A percentile compares a stretch with the other conserved stretches of the same genome.
phyloP scores from a whole-genome alignment of 805 yeast genomes.

The Monosporozyma yasuniensis region DNA sequence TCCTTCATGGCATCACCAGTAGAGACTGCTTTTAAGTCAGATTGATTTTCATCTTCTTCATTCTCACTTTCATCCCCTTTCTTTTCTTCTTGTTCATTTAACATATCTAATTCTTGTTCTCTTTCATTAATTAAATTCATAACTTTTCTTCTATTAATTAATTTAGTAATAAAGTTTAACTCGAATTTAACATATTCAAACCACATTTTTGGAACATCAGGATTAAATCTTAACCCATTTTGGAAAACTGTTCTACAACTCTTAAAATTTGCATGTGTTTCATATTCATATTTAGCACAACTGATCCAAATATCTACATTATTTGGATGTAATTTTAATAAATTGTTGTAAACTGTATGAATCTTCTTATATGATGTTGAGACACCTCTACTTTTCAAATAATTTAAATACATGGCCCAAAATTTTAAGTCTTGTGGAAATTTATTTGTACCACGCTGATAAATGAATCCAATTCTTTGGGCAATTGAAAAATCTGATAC shows the following conservation, averaged over 20 bases:
- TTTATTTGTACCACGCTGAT: slow-evolving; percentile 70
- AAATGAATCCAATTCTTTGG: slow-evolving; percentile 71
- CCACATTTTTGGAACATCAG: slow-evolving; percentile 69
- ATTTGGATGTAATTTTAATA: slow-evolving; percentile 83
- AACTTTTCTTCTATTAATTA: slow-evolving; percentile 74
- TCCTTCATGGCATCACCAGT: slow-evolving; percentile 49
- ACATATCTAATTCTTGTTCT: slow-evolving; percentile 49
- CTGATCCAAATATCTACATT: slow-evolving; percentile 86
- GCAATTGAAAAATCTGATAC: slow-evolving; percentile 82
- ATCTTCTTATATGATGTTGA: slow-evolving; percentile 61
- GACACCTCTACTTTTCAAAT: slow-evolving; percentile 43
- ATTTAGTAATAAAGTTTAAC: slow-evolving; percentile 71
- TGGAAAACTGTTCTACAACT: slow-evolving; percentile 84
- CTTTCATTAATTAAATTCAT: slow-evolving; percentile 69
- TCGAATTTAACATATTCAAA: slow-evolving; percentile 81
- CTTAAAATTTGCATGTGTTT: slow-evolving; percentile 75
- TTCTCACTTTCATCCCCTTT: slow-evolving; percentile 28
- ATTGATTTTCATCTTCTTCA: slow-evolving; percentile 30
- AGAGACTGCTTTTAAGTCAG: slow-evolving; percentile 37
- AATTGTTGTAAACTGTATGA: slow-evolving; percentile 65
- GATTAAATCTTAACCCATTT: slow-evolving; percentile 74
- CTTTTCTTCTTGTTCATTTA: slow-evolving; percentile 25
- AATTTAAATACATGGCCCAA: slow-evolving; percentile 72
- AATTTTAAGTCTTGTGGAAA: slow-evolving; percentile 69
- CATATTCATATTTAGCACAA: slow-evolving; percentile 91